phyloP scores from a whole-genome alignment of 768 basidiomycete genomes.

The Boletus sp. region DNA sequence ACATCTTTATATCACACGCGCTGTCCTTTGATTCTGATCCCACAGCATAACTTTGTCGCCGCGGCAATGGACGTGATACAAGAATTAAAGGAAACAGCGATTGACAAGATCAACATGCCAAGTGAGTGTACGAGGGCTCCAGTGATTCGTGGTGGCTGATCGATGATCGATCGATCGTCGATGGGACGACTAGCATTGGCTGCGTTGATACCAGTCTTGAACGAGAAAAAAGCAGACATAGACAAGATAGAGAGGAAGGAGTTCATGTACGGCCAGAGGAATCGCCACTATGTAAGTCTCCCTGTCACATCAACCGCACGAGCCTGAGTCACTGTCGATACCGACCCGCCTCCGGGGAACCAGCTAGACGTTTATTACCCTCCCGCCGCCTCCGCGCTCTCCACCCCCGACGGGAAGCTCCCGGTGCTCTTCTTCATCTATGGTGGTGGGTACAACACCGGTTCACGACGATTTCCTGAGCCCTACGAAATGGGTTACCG shows the following conservation, averaged over 20 bases:
- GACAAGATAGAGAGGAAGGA: constrained; percentile 47
- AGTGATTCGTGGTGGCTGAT: neutral
- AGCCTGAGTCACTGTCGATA: neutral
- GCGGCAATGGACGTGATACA: constrained; percentile 37
- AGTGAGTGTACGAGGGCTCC: constrained; percentile 29
- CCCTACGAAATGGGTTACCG: constrained; percentile 53
- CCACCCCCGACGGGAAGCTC: constrained; percentile 27
- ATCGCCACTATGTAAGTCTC: constrained; percentile 39
- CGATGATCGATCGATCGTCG: constrained; percentile 1
- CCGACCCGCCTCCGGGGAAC: neutral
- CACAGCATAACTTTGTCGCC: neutral
- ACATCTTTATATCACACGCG: neutral
- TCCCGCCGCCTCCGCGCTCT: constrained; percentile 21
- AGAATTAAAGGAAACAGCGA: constrained; percentile 29
- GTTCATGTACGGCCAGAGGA: constrained; percentile 50
- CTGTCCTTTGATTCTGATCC: neutral
- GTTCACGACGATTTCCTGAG: constrained; percentile 46
- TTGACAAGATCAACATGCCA: constrained; percentile 32
- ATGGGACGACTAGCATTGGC: constrained; percentile 37
- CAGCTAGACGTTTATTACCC: constrained; percentile 74
- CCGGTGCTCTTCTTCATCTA: constrained; percentile 65
- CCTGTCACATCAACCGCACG: neutral
- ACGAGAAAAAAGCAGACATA: constrained; percentile 47
- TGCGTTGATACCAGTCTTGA: constrained; percentile 50
- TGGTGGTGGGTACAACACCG: constrained; percentile 60